These are phyloP conservation scores for Iberis pinnata DNA, from an alignment of 345 rosid species.

Conservation along the genomic window DNA sequence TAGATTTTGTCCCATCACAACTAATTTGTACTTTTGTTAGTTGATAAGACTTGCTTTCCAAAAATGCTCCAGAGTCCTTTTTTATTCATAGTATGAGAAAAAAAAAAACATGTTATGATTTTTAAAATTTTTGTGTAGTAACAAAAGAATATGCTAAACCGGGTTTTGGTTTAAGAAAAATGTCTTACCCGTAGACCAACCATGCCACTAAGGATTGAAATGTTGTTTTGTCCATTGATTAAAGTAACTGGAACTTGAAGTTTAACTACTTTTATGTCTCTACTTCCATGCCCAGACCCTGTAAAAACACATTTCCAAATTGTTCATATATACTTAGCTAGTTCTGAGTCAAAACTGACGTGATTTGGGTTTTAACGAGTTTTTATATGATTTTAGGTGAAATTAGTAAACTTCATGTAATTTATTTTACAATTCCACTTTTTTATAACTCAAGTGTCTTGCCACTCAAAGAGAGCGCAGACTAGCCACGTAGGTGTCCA, in stretches of 20 bases:
- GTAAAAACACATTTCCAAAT: not conserved
- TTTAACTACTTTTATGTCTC: constrained; percentile 39
- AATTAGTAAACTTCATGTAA: too few species aligned
- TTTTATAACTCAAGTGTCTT: too few species aligned
- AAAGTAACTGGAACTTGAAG: constrained; percentile 40
- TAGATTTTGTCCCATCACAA: constrained; percentile 25
- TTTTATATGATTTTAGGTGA: too few species aligned
- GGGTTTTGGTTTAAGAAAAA: constrained; percentile 1
- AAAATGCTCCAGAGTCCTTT: constrained; percentile 76
- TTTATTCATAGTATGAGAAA: not conserved
- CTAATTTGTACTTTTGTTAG: constrained; percentile 38
- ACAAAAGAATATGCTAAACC: not conserved
- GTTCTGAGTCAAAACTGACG: too few species aligned
- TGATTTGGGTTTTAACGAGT: too few species aligned
- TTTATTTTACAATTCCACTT: too few species aligned
- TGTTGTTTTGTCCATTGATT: constrained; percentile 44
- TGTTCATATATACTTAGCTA: too few species aligned
- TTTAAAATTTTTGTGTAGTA: not conserved
- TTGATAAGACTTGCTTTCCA: constrained; percentile 57
- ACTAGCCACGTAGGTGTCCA: too few species aligned
- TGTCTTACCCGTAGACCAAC: constrained; percentile 78
- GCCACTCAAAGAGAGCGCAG: too few species aligned
- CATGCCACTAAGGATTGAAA: constrained; percentile 73
- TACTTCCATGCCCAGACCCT: constrained; percentile 77
- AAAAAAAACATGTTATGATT: not conserved